These are phyloP conservation scores for Dacryopinax spathularia DNA, from an alignment of 768 basidiomycete genomes.

Conservation along the genomic window DNA sequence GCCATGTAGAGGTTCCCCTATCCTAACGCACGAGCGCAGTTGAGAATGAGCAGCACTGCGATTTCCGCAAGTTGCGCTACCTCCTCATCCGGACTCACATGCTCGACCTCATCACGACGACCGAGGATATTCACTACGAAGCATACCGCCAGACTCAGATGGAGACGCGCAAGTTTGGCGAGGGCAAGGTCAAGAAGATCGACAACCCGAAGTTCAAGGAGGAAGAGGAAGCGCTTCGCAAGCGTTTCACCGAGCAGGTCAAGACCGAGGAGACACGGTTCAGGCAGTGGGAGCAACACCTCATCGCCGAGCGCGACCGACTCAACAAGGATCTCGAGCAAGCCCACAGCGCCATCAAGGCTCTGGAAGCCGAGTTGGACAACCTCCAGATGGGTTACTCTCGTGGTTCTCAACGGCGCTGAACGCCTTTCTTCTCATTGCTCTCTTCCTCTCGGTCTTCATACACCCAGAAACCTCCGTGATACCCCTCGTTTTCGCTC, in stretches of 20 bases:
- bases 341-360: constrained; percentile 84
- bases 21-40: constrained; percentile 34
- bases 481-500: not conserved
- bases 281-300: constrained; percentile 99
- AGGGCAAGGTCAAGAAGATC: constrained; percentile 94
- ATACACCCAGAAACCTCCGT: constrained; percentile 3
- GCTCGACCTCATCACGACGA: constrained; percentile 92
- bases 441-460: not conserved
- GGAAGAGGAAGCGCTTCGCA: constrained; percentile 91
- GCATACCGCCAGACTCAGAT: constrained; percentile 96
- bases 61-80: constrained; percentile 94
- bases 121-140: constrained; percentile 94
- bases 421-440: not conserved
- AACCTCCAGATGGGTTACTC: constrained; percentile 76
- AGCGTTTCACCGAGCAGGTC: constrained; percentile 99
- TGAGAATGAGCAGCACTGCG: constrained; percentile 98
- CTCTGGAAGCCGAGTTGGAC: constrained; percentile 80
- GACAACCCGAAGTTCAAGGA: constrained; percentile 99
- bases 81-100: constrained; percentile 95
- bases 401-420: constrained; percentile 30
- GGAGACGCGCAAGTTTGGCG: constrained; percentile 99
- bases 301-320: constrained; percentile 94
- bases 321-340: constrained; percentile 97
- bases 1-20: not conserved
- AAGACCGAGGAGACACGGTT: constrained; percentile 95